phyloP scores from a whole-genome alignment of 805 yeast species.

The Hanseniaspora lachancei region DNA sequence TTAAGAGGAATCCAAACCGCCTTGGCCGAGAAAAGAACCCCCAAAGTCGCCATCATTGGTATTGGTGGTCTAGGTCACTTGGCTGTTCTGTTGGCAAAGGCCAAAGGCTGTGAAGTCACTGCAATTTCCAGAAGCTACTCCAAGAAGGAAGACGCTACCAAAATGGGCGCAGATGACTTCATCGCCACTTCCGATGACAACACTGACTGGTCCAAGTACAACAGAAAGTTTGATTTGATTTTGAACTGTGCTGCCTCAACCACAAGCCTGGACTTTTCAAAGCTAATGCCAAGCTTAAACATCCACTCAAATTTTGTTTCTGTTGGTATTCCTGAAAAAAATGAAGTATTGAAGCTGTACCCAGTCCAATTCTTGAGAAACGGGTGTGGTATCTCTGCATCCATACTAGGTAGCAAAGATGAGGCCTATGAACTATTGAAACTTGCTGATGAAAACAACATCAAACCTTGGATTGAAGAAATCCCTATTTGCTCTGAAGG shows the following conservation, averaged over 20 bases:
- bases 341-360: slow-evolving; percentile 28
- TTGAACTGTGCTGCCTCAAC: slow-evolving; percentile 37
- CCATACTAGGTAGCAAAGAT: slow-evolving; percentile 46
- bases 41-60: slow-evolving; percentile 33
- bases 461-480: slow-evolving; percentile 52
- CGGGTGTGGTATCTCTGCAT: slow-evolving; percentile 44
- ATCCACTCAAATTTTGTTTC: slow-evolving; percentile 47
- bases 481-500: slow-evolving; percentile 41
- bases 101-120: slow-evolving; percentile 38
- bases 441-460: slow-evolving; percentile 44
- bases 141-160: slow-evolving; percentile 32
- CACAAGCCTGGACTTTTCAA: slow-evolving; percentile 36
- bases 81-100: slow-evolving; percentile 37
- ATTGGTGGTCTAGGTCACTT: slow-evolving; percentile 39
- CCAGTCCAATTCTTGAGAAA: slow-evolving; percentile 40
- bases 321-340: slow-evolving; percentile 54
- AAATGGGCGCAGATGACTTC: slow-evolving; percentile 36
- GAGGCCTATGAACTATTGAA: slow-evolving; percentile 58
- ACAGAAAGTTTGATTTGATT: slow-evolving; percentile 31
- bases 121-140: slow-evolving; percentile 35
- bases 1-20: slow-evolving; percentile 19
- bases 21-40: slow-evolving; percentile 25
- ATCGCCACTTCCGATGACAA: slow-evolving; percentile 36
- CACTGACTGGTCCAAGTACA: slow-evolving; percentile 27
- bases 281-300: slow-evolving; percentile 38